Base-by-base conservation (phyloP, 805 yeast genomes). In the Candida silvatica region DNA sequence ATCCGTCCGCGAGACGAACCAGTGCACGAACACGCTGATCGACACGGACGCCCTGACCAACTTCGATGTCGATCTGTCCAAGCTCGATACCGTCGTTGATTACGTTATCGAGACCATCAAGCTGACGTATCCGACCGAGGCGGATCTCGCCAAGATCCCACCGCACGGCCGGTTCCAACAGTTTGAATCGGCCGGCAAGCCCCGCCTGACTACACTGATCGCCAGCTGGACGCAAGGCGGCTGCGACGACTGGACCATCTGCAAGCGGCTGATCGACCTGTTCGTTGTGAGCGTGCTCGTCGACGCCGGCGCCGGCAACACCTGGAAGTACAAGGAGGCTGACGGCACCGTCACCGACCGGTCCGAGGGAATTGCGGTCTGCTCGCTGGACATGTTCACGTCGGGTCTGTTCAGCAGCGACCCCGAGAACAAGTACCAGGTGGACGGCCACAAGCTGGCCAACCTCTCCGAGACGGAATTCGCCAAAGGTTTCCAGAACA, bases 91-190 rank as follows among this genome's bases (percentile, higher is more conserved):
- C 0, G 67, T 70, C 29, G 68, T 71, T 18, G 64, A 61, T 4
- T 74, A 58, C 46, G 69, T 76, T 4, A 49, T 61, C 29, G 49
- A 54, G 4, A 64, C 77, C 11, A 66, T 73, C 35, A 50, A 51
- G 14, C 54, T 65, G 9, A 69, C 69, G 30, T 77, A 67, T 41
- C 67, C 65, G 0, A 55, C 62, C 3, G 55, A 66, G 8, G 58
- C 50, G 23, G 41, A 53, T 18, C 65, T 66, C 24, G 46, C 51
- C 3, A 42, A 52, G 2, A 77, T 77, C 35, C 82, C 84, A 4
- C 74, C 79, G 6, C 83, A 77, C 51, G 83, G 83, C 2, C 61
- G 84, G 37, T 76, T 77, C 72, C 80, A 74, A 45, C 83, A 77
- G 50, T 64, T 77, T 47, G 73, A 75, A 45, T 71, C 67, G 23